Base-by-base conservation (phyloP, 441 rosid species). In the Pelargonium cotyledonis region DNA sequence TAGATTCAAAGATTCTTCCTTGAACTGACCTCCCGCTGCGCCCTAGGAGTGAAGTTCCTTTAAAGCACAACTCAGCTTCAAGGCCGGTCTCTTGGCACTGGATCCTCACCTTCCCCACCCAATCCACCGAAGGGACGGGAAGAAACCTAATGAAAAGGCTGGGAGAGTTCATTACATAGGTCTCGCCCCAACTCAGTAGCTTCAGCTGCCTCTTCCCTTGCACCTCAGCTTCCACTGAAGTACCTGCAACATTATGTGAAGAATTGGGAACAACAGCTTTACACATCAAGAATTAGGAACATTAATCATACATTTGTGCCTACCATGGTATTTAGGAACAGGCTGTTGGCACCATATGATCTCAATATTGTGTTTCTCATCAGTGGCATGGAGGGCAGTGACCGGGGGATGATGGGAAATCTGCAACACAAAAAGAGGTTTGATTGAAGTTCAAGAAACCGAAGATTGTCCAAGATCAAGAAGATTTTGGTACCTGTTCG, bases 361-460 rank as follows among this genome's bases (percentile, higher is more conserved):
- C 79, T 91, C 89, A 29, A 89, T 68, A 63, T 83, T 84, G 68
- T 84, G 82, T 58, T 77, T 66, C 58, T 87, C 85, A 60, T 93
- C 87, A 0, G 90, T 88, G 67, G 95, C 97, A 67, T 91, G 93
- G 51, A 93, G 91, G 14, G 92, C 96, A 69, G 88, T 67, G 18
- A 91, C 85, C 6, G 96, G 93, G 8, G 97, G 98, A 43, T 91
- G 97, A 76, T 93, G 96, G n/a, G 93, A 91, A 73, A 93, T 82
- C 97, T 92, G 23, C 23, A 74, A 65, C 3, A 18, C 21, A 19
- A n/a, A 65, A 19, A 11, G 8, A 8, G 19, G 40, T 18, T 23
- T 2, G 8, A 11, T 40, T 6, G 8, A 44, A 44, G 60, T 35
- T 35, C 40, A 35, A 29, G 31, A 29, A 29, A 29, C 31, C 31